Base-by-base conservation (phyloP, 78 protist genomes). In the Planoprotostelium fungivorum region DNA sequence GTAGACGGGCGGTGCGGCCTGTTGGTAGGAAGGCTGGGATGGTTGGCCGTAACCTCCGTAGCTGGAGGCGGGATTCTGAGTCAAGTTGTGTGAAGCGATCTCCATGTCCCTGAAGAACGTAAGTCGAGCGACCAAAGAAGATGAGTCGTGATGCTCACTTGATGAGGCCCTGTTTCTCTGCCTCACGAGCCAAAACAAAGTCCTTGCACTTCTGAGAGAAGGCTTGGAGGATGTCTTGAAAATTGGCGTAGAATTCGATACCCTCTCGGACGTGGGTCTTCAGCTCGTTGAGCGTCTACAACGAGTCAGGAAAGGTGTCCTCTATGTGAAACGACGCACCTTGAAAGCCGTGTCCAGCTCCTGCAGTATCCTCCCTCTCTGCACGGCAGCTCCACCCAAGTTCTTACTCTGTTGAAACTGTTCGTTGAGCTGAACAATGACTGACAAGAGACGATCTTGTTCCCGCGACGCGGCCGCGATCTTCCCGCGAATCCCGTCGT, bases 241-340 rank as follows among this genome's bases (percentile, higher is more conserved):
- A 92, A 39, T 92, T 89, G 0, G 88, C 29, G 35, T 92, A 92
- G 89, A 92, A 92, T 38, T 89, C 88, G 39, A 90, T 92, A 83
- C 94, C 94, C 63, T 92, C 94, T 10, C 90, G 93, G 36, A 92
- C 88, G 38, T 92, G 89, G 1, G 94, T 88, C 63, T 92, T 92
- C 36, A 92, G 84, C 37, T 92, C 94, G 38, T 37, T 63, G 90
- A 90, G 88, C 5, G 88, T 87, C 38, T 51, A 51, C 73, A n/a
- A 51, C 73, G 73, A 5, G 73, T 51, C 73, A 51, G 16, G n/a
- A n/a, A n/a, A n/a, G n/a, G n/a, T n/a, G n/a, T 51, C 73, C 73
- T 51, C 73, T 51, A 51, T 51, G 73, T 51, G 5, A 5, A 51
- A 25, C 73, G 73, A 25, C 16, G 73, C 73, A 51, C 73, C 73